Percentiles rank a stretch among this genome's conserved stretches.
These are phyloP conservation scores for Coemansia sp. DNA, from an alignment of 192 early-diverging fungal genomes.

Conservation along the genomic window DNA sequence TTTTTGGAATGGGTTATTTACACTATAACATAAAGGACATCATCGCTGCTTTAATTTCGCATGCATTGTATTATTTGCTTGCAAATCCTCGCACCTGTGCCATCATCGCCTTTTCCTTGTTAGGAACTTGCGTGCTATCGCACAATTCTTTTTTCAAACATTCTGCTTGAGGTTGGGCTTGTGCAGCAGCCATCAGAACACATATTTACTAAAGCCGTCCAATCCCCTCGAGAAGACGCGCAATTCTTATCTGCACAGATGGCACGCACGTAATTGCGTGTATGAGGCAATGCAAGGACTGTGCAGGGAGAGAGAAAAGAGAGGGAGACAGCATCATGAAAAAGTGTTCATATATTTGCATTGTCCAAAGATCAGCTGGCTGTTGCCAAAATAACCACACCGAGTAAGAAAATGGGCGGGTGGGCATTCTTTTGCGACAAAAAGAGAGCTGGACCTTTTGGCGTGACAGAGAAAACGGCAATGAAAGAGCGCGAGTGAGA, in stretches of 20 bases:
- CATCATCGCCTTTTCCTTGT: not conserved
- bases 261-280: not conserved
- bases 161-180: not conserved
- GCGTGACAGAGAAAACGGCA: not conserved
- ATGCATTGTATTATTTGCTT: not conserved
- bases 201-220: not conserved
- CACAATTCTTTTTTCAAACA: not conserved
- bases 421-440: not conserved
- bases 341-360: not conserved
- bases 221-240: not conserved
- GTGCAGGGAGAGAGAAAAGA: not conserved
- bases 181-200: not conserved
- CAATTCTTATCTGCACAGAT: not conserved
- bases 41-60: not conserved
- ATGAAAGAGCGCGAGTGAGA: not conserved
- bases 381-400: not conserved
- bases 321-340: not conserved
- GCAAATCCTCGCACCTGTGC: not conserved
- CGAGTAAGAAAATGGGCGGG: not conserved
- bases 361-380: not conserved
- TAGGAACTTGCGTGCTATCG: not conserved
- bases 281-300: conserved; percentile 1
- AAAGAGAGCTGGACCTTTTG: not conserved
- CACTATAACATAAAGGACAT: not conserved
- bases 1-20: not conserved